These are phyloP conservation scores for Arachis hypogaea DNA, from an alignment of 306 rosid species.

Conservation along the genomic window DNA sequence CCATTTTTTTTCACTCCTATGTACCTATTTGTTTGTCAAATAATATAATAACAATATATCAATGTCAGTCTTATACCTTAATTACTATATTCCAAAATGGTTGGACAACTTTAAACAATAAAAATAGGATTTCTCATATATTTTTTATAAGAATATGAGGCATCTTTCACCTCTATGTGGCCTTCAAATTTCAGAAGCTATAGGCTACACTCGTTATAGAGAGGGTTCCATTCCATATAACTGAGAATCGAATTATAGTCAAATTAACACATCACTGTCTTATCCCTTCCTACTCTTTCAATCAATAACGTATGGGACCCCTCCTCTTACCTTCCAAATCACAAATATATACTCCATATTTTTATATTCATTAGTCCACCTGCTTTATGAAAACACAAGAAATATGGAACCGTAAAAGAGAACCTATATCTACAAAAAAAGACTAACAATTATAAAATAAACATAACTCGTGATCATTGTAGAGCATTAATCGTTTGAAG, in stretches of 20 bases:
- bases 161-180: neutral
- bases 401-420: too few relatives aligned
- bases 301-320: neutral
- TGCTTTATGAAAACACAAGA: neutral
- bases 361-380: neutral
- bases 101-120: too few relatives aligned
- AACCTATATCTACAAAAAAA: too few relatives aligned
- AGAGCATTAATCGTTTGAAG: neutral
- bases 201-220: neutral
- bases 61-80: too few relatives aligned
- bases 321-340: neutral
- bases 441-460: too few relatives aligned
- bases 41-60: too few relatives aligned
- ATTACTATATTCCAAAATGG: too few relatives aligned
- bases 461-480: neutral
- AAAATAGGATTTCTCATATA: too few relatives aligned
- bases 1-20: too few relatives aligned
- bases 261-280: neutral
- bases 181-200: neutral
- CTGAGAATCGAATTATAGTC: neutral
- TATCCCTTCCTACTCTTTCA: conserved; percentile 4
- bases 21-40: too few relatives aligned
- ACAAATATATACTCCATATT: neutral
- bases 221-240: neutral
- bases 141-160: neutral